Base-by-base conservation (phyloP, 305 asterid genomes). In the Caryopteris hybrid region DNA sequence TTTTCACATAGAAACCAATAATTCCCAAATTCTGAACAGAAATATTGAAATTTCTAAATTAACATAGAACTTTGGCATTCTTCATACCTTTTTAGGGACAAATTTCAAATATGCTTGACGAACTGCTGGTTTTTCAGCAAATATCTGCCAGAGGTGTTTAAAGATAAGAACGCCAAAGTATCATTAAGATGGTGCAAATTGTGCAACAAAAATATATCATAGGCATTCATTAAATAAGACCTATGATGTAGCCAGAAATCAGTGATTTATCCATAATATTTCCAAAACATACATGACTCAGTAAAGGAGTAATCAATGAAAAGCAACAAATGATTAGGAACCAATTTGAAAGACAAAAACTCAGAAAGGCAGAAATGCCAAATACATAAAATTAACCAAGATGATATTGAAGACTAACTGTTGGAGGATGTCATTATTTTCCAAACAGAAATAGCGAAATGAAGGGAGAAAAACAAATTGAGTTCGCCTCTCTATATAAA, bases 61-160 rank as follows among this genome's bases (percentile, higher is more conserved):
- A 14, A 69, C 6, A 39, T 16, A 55, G 3, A 65, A 61, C 21
- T 54, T 54, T 51, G 42, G 48, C 48, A 55, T 57, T 43, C 6
- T 33, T 46, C 76, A 50, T 69, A 91, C 97, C 96, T 86, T 91
- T 72, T 63, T 75, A 5, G 97, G 97, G 57, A 89, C 91, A 77
- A 85, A 84, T 46, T 47, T 87, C 83, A 91, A 66, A 85, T 88
- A 94, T 70, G 99, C 98, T 83, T 89, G 88, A 57, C 98, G 96
- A 74, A 94, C 99, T 14, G 97, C 96, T 58, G 98, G 99, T 82
- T 91, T 94, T 83, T 94, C 99, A 31, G 99, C 96, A 79, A 94
- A 94, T 75, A 94, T 94, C 99, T 94, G 93, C 46, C 6, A 61
- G 62, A 50, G 55, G 29, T 27, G n/a, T 38, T 53, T 5, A 9